A percentile compares a stretch with the other conserved stretches of the same genome.
These are phyloP conservation scores for Datura wrightii DNA, from an alignment of 257 asterid species.

Conservation along the genomic window DNA sequence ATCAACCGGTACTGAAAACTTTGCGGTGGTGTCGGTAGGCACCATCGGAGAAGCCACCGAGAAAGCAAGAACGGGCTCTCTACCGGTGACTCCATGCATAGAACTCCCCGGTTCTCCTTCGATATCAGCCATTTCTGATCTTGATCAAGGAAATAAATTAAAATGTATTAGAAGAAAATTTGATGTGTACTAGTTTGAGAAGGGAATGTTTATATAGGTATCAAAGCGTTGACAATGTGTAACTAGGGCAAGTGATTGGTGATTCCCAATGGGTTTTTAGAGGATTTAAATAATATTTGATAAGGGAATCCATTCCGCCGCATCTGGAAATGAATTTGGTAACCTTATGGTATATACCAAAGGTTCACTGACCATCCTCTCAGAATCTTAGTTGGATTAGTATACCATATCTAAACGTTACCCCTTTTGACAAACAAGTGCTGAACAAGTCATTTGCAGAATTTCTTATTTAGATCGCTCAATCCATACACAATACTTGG, in stretches of 20 bases:
- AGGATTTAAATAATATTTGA: background rate
- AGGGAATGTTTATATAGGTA: background rate
- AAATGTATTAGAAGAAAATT: background rate
- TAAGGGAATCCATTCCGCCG: slow-evolving; percentile 37
- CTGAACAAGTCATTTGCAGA: background rate
- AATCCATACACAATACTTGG: background rate
- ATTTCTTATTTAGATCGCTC: background rate
- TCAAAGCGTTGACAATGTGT: background rate
- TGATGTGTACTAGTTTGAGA: background rate
- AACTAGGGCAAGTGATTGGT: background rate
- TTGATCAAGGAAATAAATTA: background rate
- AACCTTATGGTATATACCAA: slow-evolving; percentile 39
- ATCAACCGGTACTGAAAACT: slow-evolving; percentile 64
- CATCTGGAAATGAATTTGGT: slow-evolving; percentile 29
- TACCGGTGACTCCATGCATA: slow-evolving; percentile 59
- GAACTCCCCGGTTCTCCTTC: slow-evolving; percentile 58
- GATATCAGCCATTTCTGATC: slow-evolving; percentile 28
- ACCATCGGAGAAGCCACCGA: slow-evolving; percentile 57
- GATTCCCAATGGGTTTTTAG: background rate
- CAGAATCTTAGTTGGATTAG: background rate
- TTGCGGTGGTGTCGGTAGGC: slow-evolving; percentile 54
- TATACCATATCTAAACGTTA: background rate
- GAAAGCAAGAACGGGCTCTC: slow-evolving; percentile 43
- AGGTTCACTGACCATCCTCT: slow-evolving; percentile 30
- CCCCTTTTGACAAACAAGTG: background rate